A percentile compares a stretch with the other conserved stretches of the same genome.
These are phyloP conservation scores for Simplicillium sp. DNA, from an alignment of 2,329 filamentous ascomycete species.

Conservation along the genomic window DNA sequence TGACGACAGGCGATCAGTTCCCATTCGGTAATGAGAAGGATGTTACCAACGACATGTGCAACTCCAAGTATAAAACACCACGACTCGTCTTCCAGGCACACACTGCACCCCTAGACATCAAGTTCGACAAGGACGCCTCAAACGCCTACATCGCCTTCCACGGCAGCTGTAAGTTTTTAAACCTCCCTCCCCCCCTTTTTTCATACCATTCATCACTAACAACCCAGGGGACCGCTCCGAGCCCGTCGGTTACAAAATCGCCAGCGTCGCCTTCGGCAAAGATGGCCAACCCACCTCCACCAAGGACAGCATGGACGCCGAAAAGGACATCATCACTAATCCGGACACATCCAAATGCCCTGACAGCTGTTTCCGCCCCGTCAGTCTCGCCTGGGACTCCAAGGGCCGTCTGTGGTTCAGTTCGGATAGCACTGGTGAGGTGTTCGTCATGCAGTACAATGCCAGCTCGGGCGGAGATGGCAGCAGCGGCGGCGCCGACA, in stretches of 20 bases:
- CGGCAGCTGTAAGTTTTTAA: conserved; percentile 49
- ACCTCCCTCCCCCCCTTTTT: background rate
- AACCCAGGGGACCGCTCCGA: conserved; percentile 28
- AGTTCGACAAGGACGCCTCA: conserved; percentile 49
- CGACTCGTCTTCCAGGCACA: conserved; percentile 53
- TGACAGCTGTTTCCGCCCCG: conserved; percentile 50
- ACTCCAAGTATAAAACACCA: conserved; percentile 34
- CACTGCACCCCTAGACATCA: conserved; percentile 62
- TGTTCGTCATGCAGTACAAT: conserved; percentile 42
- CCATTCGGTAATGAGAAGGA: conserved; percentile 19
- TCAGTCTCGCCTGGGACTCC: conserved; percentile 43
- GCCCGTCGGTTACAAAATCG: conserved; percentile 37
- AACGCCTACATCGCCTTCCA: conserved; percentile 62
- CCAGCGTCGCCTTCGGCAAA: conserved; percentile 26
- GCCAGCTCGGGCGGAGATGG: conserved; percentile 3
- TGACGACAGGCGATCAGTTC: conserved; percentile 42
- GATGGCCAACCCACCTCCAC: conserved; percentile 30
- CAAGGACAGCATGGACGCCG: conserved; percentile 33
- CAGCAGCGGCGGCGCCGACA: conserved; percentile 6
- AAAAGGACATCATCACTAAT: conserved; percentile 46
- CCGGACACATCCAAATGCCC: conserved; percentile 43
- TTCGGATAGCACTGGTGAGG: conserved; percentile 55
- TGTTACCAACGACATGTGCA: conserved; percentile 35
- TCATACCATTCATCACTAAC: conserved; percentile 1
- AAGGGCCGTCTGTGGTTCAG: conserved; percentile 51